A percentile compares a stretch with the other conserved stretches of the same genome.
phyloP scores from a whole-genome alignment of 1,139 yeast species.

The Blastobotrys aristatus region DNA sequence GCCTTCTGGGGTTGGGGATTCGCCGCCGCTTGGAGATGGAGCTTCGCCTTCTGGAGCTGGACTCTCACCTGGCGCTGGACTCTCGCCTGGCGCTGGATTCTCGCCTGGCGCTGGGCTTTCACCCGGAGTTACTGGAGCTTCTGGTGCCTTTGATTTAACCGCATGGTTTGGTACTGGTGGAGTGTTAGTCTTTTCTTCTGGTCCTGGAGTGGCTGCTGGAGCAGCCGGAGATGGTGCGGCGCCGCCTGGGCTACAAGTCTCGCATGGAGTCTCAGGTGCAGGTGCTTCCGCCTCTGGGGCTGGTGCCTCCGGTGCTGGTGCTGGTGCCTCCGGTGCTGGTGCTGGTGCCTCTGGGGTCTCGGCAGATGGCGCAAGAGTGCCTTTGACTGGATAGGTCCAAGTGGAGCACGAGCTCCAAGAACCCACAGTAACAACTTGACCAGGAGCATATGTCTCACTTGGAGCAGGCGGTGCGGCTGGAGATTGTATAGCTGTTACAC shows the following conservation, averaged over 20 bases:
- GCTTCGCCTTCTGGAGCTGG: neutral
- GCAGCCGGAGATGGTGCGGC: neutral
- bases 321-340: neutral
- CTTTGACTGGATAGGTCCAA: too few species aligned
- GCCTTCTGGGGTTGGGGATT: neutral
- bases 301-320: neutral
- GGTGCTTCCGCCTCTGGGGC: too few species aligned
- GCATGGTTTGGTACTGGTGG: too few species aligned
- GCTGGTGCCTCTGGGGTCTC: neutral
- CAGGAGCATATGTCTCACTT: neutral
- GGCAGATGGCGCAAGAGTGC: too few species aligned
- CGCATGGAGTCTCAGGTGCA: too few species aligned
- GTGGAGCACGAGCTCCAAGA: too few species aligned
- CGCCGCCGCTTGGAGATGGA: neutral
- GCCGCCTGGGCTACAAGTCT: too few species aligned
- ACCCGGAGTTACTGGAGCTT: neutral
- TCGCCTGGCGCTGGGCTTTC: neutral
- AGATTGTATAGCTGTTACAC: too few species aligned
- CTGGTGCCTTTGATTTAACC: neutral
- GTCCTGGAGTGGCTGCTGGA: neutral
- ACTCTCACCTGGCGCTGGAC: neutral
- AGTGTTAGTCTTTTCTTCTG: too few species aligned
- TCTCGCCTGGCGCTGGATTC: neutral
- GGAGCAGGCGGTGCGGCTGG: neutral
- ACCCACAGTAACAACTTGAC: neutral